phyloP scores from a whole-genome alignment of 2,329 filamentous ascomycete species.

The Colletotrichum filicis region DNA sequence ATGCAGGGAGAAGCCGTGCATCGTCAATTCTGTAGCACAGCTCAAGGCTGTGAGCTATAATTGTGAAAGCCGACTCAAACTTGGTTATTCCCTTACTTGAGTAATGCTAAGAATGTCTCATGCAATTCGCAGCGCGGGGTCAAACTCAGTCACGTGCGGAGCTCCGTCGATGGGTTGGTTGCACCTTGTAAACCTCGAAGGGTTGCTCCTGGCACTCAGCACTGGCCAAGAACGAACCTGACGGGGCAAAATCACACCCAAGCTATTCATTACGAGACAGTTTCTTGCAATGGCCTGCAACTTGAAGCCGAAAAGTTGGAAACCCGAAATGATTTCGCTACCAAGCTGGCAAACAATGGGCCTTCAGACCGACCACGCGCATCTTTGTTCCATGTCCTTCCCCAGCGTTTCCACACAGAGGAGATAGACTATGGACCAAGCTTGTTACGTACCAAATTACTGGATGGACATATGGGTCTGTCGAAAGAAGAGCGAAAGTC shows the following conservation, averaged over 20 bases:
- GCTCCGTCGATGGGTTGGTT: no score
- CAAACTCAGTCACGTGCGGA: no score
- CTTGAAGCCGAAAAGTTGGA: neutral
- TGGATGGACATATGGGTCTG: neutral
- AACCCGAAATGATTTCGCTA: neutral
- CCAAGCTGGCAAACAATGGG: neutral
- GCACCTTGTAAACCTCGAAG: neutral
- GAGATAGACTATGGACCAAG: conserved; percentile 31
- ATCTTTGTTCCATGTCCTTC: conserved; percentile 1
- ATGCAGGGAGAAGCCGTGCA: neutral
- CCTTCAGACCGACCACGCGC: neutral
- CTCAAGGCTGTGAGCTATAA: no score
- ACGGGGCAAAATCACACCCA: neutral
- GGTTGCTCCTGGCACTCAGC: neutral
- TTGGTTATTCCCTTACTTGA: neutral
- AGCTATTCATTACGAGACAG: neutral
- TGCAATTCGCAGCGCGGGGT: no score
- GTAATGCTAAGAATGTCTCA: no score
- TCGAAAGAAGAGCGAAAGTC: neutral
- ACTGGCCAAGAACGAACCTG: neutral
- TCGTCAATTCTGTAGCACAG: neutral
- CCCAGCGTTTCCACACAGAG: conserved; percentile 19
- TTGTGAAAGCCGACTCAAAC: neutral
- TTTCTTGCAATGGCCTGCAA: neutral
- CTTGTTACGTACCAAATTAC: conserved; percentile 5